Evolutionary conservation across 495 filamentous ascomycete species (phyloP).

Genomic region (Penicillium parvum): DNA sequence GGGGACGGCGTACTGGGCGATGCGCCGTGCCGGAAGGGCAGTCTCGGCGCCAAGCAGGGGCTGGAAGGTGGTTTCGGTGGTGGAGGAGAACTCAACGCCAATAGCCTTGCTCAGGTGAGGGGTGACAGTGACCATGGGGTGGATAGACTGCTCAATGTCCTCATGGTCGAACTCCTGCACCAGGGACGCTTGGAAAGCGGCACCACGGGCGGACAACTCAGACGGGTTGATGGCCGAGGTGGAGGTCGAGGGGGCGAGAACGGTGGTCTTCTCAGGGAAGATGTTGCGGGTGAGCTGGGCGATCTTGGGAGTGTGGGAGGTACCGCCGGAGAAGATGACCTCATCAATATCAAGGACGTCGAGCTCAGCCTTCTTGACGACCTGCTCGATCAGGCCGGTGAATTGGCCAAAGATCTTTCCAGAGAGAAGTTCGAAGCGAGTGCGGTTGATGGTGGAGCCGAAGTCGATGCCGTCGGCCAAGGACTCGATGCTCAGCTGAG

Average conservation of each 20-base stretch:
- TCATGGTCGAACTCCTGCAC: constrained; percentile 88
- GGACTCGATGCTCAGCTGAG: constrained; percentile 85
- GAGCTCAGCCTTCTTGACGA: constrained; percentile 84
- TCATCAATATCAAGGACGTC: constrained; percentile 92
- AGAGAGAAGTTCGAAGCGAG: constrained; percentile 87
- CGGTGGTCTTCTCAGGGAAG: constrained; percentile 74
- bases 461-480: constrained; percentile 87
- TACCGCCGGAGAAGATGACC: constrained; percentile 89
- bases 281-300: constrained; percentile 67
- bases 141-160: constrained; percentile 92
- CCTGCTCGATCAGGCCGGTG: constrained; percentile 75
- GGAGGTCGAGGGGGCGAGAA: constrained; percentile 78
- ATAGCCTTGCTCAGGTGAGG: constrained; percentile 85
- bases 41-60: constrained; percentile 80
- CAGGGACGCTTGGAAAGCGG: constrained; percentile 89
- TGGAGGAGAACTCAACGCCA: constrained; percentile 73
- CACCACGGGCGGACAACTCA: constrained; percentile 82
- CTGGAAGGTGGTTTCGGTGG: constrained; percentile 61
- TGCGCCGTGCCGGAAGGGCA: constrained; percentile 80
- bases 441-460: constrained; percentile 82
- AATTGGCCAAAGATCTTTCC: constrained; percentile 81
- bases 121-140: constrained; percentile 90
- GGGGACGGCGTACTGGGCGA: constrained; percentile 67
- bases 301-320: constrained; percentile 90
- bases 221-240: constrained; percentile 84